A percentile compares a stretch with the other conserved stretches of the same genome.
Evolutionary conservation across 2,329 filamentous ascomycete genomes (phyloP).

Genomic region (Penicillium sp.): DNA sequence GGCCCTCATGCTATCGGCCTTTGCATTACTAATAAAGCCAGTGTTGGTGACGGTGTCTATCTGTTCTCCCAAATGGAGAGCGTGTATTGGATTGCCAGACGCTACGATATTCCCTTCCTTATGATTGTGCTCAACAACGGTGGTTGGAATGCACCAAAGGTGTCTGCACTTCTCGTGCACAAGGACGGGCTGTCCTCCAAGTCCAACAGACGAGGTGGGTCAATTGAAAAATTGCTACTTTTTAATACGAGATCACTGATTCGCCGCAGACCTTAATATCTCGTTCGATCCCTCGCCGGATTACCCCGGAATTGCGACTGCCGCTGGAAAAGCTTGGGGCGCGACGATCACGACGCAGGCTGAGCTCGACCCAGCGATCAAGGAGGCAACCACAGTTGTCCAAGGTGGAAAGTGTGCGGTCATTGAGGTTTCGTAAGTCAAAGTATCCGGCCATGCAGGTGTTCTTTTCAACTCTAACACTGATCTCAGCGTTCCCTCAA

Average conservation of each 20-base stretch:
- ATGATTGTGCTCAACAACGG: conserved; percentile 69
- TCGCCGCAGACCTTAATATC: conserved; percentile 60
- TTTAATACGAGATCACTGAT: not conserved
- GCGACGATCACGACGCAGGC: conserved; percentile 54
- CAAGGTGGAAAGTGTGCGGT: conserved; percentile 57
- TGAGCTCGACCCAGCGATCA: conserved; percentile 54
- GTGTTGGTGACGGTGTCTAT: conserved; percentile 65
- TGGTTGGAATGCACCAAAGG: conserved; percentile 59
- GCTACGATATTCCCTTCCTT: conserved; percentile 64
- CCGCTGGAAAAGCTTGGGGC: conserved; percentile 57
- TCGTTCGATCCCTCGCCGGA: conserved; percentile 63
- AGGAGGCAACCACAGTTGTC: conserved; percentile 58
- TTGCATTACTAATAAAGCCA: not conserved
- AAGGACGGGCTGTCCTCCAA: conserved; percentile 60
- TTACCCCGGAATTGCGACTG: conserved; percentile 65
- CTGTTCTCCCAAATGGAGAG: conserved; percentile 64
- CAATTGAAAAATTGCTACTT: not conserved
- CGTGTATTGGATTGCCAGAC: conserved; percentile 67
- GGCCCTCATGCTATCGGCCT: no score
- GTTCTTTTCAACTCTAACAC: not conserved
- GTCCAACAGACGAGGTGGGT: conserved; percentile 44
- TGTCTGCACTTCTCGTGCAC: conserved; percentile 62
- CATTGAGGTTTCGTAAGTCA: conserved; percentile 48
- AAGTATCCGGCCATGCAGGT: no score
- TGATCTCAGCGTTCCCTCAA: conserved; percentile 16